These are phyloP conservation scores for Iris macrosiphon DNA, from an alignment of 106 monocot genomes.

Conservation along the genomic window DNA sequence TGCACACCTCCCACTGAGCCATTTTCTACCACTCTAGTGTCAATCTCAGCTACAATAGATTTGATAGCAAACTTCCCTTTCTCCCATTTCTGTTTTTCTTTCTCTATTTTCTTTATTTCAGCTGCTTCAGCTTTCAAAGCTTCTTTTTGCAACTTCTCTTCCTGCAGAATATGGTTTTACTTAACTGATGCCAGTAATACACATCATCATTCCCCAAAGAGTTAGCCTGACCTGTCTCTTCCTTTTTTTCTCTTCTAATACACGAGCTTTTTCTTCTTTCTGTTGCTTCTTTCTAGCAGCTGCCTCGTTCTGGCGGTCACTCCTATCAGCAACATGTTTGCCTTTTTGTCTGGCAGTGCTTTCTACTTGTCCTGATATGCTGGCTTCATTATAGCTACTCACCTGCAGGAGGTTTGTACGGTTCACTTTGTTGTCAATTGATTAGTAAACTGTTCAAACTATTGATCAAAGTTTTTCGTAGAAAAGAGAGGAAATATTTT, in stretches of 20 bases:
- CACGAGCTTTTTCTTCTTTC: slow-evolving; percentile 63
- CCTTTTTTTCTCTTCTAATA: slow-evolving; percentile 60
- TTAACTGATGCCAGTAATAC: background rate
- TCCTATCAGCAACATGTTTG: slow-evolving; percentile 14
- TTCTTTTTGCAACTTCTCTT: slow-evolving; percentile 68
- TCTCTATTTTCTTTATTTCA: slow-evolving; percentile 57
- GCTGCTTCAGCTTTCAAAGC: slow-evolving; percentile 72
- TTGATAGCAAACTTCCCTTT: slow-evolving; percentile 77
- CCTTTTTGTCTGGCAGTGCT: slow-evolving; percentile 15
- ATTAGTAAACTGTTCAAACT: slow-evolving; percentile 1
- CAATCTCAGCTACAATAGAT: slow-evolving; percentile 85
- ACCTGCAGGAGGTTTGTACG: slow-evolving; percentile 14
- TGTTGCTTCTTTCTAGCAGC: slow-evolving; percentile 44
- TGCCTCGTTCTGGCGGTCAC: slow-evolving; percentile 13
- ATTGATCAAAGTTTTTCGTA: background rate
- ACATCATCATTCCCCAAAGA: background rate
- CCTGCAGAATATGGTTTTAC: slow-evolving; percentile 23
- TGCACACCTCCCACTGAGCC: slow-evolving; percentile 73
- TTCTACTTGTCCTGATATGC: slow-evolving; percentile 5
- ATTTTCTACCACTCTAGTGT: slow-evolving; percentile 71
- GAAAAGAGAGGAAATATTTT: background rate
- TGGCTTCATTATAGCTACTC: slow-evolving; percentile 1
- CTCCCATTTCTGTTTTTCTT: slow-evolving; percentile 86
- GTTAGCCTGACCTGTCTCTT: slow-evolving; percentile 45
- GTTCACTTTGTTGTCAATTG: background rate